phyloP scores from a whole-genome alignment of 768 basidiomycete species.

The Russula lepida region DNA sequence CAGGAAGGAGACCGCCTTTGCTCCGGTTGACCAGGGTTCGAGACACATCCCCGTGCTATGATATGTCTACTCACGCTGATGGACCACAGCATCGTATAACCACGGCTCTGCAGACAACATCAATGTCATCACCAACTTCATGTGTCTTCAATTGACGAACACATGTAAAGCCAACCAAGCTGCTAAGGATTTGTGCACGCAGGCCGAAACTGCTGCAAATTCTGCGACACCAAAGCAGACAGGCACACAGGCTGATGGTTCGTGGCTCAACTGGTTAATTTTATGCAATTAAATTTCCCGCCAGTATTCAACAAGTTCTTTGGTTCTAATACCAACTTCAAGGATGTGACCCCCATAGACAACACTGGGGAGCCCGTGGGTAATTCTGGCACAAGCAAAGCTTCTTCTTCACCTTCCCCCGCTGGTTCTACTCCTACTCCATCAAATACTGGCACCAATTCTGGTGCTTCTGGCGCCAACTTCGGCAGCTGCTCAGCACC shows the following conservation, averaged over 20 bases:
- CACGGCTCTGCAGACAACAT: slow-evolving; percentile 20
- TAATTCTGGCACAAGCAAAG: neutral
- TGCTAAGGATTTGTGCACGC: slow-evolving; percentile 37
- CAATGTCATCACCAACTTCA: slow-evolving; percentile 46
- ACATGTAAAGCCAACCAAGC: slow-evolving; percentile 41
- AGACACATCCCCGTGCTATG: neutral
- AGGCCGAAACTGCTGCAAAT: slow-evolving; percentile 35
- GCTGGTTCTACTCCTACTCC: too few relatives aligned
- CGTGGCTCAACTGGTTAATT: neutral
- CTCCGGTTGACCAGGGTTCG: slow-evolving; percentile 35
- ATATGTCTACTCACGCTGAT: neutral
- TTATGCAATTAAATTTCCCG: neutral
- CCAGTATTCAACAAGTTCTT: slow-evolving; percentile 49
- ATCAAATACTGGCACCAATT: too few relatives aligned
- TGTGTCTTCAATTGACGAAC: slow-evolving; percentile 45
- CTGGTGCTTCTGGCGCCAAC: slow-evolving; percentile 23
- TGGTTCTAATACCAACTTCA: slow-evolving; percentile 46
- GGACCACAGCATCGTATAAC: slow-evolving; percentile 1
- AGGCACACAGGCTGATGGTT: slow-evolving; percentile 47
- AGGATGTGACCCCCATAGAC: slow-evolving; percentile 34
- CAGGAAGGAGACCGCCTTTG: slow-evolving; percentile 48
- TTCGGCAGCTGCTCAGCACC: slow-evolving; percentile 51
- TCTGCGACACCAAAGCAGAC: slow-evolving; percentile 25
- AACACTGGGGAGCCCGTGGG: slow-evolving; percentile 36
- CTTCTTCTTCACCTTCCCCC: too few relatives aligned